phyloP scores from a whole-genome alignment of 331 rosid species.

The Acacia concinna region DNA sequence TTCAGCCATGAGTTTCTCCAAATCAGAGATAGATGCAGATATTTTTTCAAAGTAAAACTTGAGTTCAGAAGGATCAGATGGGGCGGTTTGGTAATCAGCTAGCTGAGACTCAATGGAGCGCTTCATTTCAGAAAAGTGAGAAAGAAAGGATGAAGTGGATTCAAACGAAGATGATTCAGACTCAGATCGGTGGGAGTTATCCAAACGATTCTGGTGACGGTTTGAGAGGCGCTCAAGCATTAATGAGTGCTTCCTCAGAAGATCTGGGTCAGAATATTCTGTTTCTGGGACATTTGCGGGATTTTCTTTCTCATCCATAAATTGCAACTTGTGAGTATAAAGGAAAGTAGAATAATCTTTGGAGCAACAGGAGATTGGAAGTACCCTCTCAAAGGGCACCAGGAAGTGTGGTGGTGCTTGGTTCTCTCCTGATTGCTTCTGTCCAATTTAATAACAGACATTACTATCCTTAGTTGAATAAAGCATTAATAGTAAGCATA shows the following conservation, averaged over 20 bases:
- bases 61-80: conserved; percentile 40
- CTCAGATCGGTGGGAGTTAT: conserved; percentile 41
- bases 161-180: conserved; percentile 46
- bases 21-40: conserved; percentile 67
- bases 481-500: not conserved
- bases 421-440: not conserved
- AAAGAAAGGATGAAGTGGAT: conserved; percentile 61
- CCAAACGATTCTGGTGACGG: conserved; percentile 60
- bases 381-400: not conserved
- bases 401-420: not conserved
- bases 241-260: conserved; percentile 63
- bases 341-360: not conserved
- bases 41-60: conserved; percentile 53
- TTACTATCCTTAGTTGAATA: not conserved
- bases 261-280: conserved; percentile 26
- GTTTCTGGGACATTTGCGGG: conserved; percentile 26
- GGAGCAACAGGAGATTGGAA: not conserved
- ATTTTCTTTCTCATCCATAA: conserved; percentile 36
- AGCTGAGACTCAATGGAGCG: conserved; percentile 55
- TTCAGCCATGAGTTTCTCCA: conserved; percentile 78
- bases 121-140: conserved; percentile 56
- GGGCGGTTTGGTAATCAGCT: conserved; percentile 36
- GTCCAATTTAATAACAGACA: not conserved
- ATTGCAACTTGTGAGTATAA: not conserved
- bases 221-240: conserved; percentile 80